Conservation (phyloP, 2,329 filamentous ascomycete genomes). For the Trichoderma pleuroti region DNA sequence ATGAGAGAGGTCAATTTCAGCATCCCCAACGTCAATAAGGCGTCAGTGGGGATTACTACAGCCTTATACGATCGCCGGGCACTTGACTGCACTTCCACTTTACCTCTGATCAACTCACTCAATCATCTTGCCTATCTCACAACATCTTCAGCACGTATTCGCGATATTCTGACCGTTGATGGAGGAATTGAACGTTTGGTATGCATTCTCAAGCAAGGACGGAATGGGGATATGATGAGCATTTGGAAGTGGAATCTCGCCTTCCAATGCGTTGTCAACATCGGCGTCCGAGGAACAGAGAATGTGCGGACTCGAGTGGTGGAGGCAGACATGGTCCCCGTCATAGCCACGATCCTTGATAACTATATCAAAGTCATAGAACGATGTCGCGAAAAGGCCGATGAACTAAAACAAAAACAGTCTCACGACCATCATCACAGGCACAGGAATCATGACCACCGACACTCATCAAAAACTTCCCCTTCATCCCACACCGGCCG, state of each 20-base stretch:
- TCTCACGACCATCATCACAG: conserved; percentile 51
- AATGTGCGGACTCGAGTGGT: conserved; percentile 91
- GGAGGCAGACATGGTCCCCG: conserved; percentile 97
- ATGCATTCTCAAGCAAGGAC: conserved; percentile 95
- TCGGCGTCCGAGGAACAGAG: conserved; percentile 93
- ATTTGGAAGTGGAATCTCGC: conserved; percentile 99
- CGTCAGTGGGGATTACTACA: conserved; percentile 96
- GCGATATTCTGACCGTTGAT: conserved; percentile 97
- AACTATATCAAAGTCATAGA: conserved; percentile 98
- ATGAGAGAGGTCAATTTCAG: conserved; percentile 99
- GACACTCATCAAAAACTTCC: conserved; percentile 44
- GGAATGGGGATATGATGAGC: conserved; percentile 98
- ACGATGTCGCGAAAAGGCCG: conserved; percentile 80
- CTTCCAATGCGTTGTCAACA: conserved; percentile 98
- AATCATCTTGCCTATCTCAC: conserved; percentile 98
- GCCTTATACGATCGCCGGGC: conserved; percentile 96
- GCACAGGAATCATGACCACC: conserved; percentile 49
- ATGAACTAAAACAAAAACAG: conserved; percentile 74
- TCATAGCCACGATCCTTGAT: conserved; percentile 95
- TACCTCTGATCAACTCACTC: conserved; percentile 96
- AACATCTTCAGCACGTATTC: conserved; percentile 93
- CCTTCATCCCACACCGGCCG: conserved; percentile 54
- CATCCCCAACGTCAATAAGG: conserved; percentile 99
- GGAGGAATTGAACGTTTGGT: conserved; percentile 94
- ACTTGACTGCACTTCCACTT: conserved; percentile 94